A percentile compares a stretch with the other conserved stretches of the same genome.
These are phyloP conservation scores for Leucosporidium scottii DNA, from an alignment of 768 basidiomycete species.

Conservation along the genomic window DNA sequence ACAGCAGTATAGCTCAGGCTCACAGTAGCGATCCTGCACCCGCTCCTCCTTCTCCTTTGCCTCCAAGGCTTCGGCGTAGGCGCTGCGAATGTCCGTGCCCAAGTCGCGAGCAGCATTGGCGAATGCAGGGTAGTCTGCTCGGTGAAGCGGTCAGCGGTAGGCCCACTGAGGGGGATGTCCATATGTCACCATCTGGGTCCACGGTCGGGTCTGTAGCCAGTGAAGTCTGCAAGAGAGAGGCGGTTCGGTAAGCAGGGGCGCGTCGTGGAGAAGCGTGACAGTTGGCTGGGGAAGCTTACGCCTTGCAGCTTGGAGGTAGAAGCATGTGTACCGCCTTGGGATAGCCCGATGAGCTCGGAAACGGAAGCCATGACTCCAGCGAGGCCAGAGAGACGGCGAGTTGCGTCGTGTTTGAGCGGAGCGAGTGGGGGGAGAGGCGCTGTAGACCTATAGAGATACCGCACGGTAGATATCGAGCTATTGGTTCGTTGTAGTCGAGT, in stretches of 20 bases:
- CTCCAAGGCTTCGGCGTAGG: neutral
- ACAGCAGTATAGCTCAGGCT: neutral
- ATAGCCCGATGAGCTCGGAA: slow-evolving; percentile 5
- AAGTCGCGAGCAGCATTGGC: neutral
- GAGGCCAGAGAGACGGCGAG: neutral
- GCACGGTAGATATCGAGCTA: too few species aligned
- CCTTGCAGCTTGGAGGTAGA: too few species aligned
- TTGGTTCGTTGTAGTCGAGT: too few species aligned
- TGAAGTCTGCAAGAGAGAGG: neutral
- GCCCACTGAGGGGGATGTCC: too few species aligned
- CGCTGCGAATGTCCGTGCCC: slow-evolving; percentile 16
- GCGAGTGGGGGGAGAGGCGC: too few species aligned
- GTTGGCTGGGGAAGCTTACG: neutral
- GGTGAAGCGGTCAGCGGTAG: too few species aligned
- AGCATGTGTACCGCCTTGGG: neutral
- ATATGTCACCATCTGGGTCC: slow-evolving; percentile 8
- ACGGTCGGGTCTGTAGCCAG: neutral
- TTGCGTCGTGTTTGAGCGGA: too few species aligned
- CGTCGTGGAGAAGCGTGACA: neutral
- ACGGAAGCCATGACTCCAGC: slow-evolving; percentile 6
- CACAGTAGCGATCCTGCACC: slow-evolving; percentile 15
- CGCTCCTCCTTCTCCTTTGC: neutral
- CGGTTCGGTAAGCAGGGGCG: slow-evolving; percentile 1
- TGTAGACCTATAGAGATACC: too few species aligned
- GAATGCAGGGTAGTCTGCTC: slow-evolving; percentile 16